A percentile compares a stretch with the other conserved stretches of the same genome.
Conservation (phyloP, 2,329 filamentous ascomycete genomes). For the Fusarium armeniacum region DNA sequence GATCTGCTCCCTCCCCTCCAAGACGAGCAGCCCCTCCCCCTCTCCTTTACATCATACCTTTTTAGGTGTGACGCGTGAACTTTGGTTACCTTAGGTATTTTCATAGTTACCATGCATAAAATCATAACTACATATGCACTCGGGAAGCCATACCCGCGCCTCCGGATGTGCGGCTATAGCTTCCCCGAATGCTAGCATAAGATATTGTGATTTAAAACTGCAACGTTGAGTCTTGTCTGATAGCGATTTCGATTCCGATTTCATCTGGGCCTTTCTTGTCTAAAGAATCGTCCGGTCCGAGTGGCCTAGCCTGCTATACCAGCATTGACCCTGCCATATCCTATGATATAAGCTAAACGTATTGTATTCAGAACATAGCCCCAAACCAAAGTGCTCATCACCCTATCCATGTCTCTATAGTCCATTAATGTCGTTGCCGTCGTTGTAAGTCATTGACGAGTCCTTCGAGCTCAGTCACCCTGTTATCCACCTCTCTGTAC, state of each 20-base stretch:
- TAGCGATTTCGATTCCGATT: background rate
- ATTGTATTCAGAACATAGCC: slow-evolving; percentile 27
- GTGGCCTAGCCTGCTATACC: background rate
- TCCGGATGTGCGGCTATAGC: background rate
- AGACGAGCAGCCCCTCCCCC: slow-evolving; percentile 39
- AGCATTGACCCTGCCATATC: slow-evolving; percentile 3
- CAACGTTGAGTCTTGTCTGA: background rate
- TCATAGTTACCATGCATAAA: background rate
- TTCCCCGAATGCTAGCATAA: background rate
- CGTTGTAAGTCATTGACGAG: slow-evolving; percentile 56
- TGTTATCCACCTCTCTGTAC: slow-evolving; percentile 64
- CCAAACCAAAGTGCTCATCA: slow-evolving; percentile 7
- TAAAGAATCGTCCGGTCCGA: background rate
- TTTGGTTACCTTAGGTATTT: background rate
- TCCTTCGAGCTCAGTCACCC: slow-evolving; percentile 57
- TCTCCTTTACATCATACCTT: slow-evolving; percentile 47
- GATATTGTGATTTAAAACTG: background rate
- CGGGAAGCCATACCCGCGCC: background rate
- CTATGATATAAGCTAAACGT: slow-evolving; percentile 27
- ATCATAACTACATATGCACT: slow-evolving; percentile 4
- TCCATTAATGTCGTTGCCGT: slow-evolving; percentile 38
- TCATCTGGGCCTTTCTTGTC: background rate
- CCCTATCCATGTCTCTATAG: slow-evolving; percentile 16
- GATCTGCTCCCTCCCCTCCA: background rate
- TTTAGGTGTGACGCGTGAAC: slow-evolving; percentile 9